Percentiles rank a stretch among this genome's conserved stretches.
These are phyloP conservation scores for Irpex lacteus DNA, from an alignment of 1,284 basidiomycete species.

Conservation along the genomic window DNA sequence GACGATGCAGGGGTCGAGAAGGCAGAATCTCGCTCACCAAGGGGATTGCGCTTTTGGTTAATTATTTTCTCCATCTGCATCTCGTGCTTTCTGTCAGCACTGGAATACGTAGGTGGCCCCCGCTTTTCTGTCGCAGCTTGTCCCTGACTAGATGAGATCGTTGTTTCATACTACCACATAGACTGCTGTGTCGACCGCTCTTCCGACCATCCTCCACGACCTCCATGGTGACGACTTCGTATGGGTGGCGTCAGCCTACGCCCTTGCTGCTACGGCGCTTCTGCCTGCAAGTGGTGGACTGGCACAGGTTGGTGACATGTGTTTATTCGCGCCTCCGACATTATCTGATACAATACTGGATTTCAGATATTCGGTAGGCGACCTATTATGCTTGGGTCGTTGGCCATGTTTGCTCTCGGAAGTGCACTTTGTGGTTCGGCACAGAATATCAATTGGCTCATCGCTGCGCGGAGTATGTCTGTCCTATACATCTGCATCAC, in stretches of 20 bases:
- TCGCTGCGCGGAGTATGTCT: conserved; percentile 6
- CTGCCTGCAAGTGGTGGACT: conserved; percentile 10
- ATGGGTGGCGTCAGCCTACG: conserved; percentile 11
- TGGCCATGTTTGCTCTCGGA: conserved; percentile 11
- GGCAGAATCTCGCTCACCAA: neutral
- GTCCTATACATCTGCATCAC: neutral
- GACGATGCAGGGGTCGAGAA: neutral
- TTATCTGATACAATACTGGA: neutral
- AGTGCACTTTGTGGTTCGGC: conserved; percentile 13
- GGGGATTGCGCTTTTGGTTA: conserved; percentile 7
- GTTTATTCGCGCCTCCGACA: neutral
- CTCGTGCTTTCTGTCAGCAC: conserved; percentile 8
- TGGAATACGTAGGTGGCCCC: conserved; percentile 4
- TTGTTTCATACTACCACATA: conserved; percentile 12
- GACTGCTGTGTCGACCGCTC: conserved; percentile 7
- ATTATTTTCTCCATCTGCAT: conserved; percentile 8
- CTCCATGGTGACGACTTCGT: conserved; percentile 10
- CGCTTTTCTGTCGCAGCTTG: neutral
- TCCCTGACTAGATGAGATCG: conserved; percentile 5
- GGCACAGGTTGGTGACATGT: conserved; percentile 11
- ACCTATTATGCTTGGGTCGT: conserved; percentile 8
- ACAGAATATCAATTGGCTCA: conserved; percentile 11
- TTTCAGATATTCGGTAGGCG: conserved; percentile 13
- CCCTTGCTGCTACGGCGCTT: conserved; percentile 9
- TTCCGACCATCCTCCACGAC: conserved; percentile 11